Conservation (phyloP, 2,329 filamentous ascomycete species). For the Knufia petricola region DNA sequence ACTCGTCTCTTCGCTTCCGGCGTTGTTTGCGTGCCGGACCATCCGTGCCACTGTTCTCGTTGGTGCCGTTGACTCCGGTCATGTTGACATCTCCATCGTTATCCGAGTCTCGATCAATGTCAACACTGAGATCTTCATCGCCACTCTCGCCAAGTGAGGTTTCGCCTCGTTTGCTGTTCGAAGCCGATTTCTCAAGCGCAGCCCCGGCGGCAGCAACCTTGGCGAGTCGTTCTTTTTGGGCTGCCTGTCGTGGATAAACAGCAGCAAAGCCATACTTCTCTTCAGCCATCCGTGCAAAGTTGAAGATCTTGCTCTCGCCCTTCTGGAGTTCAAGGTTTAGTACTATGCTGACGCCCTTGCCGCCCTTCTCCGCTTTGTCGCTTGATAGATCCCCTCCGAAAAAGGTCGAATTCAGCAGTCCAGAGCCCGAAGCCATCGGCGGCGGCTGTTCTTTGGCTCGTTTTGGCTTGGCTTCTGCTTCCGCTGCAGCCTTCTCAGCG, state of each 20-base stretch:
- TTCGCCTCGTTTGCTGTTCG: constrained; percentile 48
- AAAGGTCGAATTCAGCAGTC: constrained; percentile 52
- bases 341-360: constrained; percentile 63
- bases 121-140: constrained; percentile 74
- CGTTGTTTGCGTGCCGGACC: constrained; percentile 65
- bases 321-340: constrained; percentile 73
- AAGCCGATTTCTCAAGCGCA: constrained; percentile 56
- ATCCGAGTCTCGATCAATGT: constrained; percentile 63
- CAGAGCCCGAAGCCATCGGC: constrained; percentile 52
- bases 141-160: constrained; percentile 49
- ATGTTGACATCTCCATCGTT: constrained; percentile 39
- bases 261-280: constrained; percentile 92
- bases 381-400: constrained; percentile 45
- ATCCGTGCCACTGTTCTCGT: constrained; percentile 46
- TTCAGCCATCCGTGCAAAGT: constrained; percentile 88
- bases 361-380: constrained; percentile 32
- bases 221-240: constrained; percentile 75
- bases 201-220: constrained; percentile 83
- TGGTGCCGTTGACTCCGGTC: constrained; percentile 34
- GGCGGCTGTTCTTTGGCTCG: constrained; percentile 47
- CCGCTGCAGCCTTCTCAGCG: constrained; percentile 36
- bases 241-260: constrained; percentile 80
- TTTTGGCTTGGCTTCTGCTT: constrained; percentile 48
- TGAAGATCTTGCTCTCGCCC: constrained; percentile 81
- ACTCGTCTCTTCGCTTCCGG: constrained; percentile 54